Evolutionary conservation across 495 filamentous ascomycete species (phyloP), one percentile per base, ranked within the genome.

Genomic region (Penicillium manginii): DNA sequence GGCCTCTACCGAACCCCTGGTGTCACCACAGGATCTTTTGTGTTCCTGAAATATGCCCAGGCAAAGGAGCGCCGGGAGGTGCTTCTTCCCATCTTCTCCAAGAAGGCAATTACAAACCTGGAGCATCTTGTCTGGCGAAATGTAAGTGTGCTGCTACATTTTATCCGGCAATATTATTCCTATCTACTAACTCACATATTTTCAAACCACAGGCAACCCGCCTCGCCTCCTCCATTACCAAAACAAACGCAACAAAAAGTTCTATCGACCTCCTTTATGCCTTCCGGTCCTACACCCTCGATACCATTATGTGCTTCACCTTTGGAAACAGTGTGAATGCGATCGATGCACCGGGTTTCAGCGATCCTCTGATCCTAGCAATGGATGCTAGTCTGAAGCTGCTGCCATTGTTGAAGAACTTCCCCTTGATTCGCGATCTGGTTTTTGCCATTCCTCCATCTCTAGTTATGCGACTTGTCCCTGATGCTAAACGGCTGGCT

Each of bases 71-170:
- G 52, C 12, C 35, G 52, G 2, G 52, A 54, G 37, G 52, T 54
- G 23, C 35, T 54, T 45, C 37, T 54, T 26, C 52, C 52, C 1
- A 54, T 54, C 12, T 54, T 54, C 37, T 54, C 52, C 37, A 54
- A 54, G 19, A 42, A 43, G 42, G 52, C 52, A 26, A 54, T 54
- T 8, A 54, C 39, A 18, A 37, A 29, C 15, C 52, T 54, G 12
- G 52, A 54, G 23, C 22, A 54, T 54, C 37, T 54, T 8, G 52
- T 54, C 37, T 54, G 52, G 52, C 35, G 52, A 54, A 54, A 54
- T 23, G 52, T 54, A 14, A 31, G 52, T 43, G 14, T n/a, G 9
- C 7, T 39, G 12, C n/a, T n/a, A 11, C 37, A 17, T 45, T 26
- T 1, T 2, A n/a, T 53, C 35, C 18, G 23, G 11, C 2, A 23